Percentiles rank a stretch among this genome's conserved stretches.
These are phyloP conservation scores for Nicotiana knightiana DNA, from an alignment of 257 asterid species.

Conservation along the genomic window DNA sequence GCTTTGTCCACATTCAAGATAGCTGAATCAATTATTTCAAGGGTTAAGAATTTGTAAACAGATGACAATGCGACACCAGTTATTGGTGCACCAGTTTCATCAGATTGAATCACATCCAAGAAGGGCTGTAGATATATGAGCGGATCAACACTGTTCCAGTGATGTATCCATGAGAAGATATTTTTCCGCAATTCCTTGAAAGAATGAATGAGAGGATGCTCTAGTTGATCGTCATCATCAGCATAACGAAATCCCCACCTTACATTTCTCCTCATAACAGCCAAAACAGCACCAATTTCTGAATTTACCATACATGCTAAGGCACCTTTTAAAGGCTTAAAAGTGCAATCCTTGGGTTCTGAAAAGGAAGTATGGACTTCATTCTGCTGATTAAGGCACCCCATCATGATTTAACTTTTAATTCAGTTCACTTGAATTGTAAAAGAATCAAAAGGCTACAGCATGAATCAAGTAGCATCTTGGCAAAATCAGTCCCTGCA, in stretches of 20 bases:
- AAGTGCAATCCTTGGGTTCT: neutral
- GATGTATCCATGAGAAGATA: constrained; percentile 11
- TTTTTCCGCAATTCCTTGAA: constrained; percentile 8
- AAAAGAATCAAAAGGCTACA: neutral
- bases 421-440: neutral
- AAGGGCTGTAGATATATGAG: constrained; percentile 8
- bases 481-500: neutral
- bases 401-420: neutral
- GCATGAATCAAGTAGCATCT: constrained; percentile 5
- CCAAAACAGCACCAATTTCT: constrained; percentile 15
- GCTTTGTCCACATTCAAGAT: constrained; percentile 7
- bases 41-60: constrained; percentile 13
- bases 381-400: constrained; percentile 9
- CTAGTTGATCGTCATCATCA: neutral
- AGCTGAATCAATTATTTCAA: constrained; percentile 12
- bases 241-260: constrained; percentile 11
- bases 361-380: neutral
- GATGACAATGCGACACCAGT: constrained; percentile 14
- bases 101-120: constrained; percentile 17
- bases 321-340: constrained; percentile 7
- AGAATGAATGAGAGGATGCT: constrained; percentile 14
- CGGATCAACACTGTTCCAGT: constrained; percentile 6
- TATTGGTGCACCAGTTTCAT: constrained; percentile 16
- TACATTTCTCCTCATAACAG: constrained; percentile 15
- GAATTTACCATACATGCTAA: constrained; percentile 14